Percentiles rank a stretch among this genome's conserved stretches.
These are phyloP conservation scores for Cercospora sp. DNA, from an alignment of 2,329 filamentous ascomycete genomes.

Conservation along the genomic window DNA sequence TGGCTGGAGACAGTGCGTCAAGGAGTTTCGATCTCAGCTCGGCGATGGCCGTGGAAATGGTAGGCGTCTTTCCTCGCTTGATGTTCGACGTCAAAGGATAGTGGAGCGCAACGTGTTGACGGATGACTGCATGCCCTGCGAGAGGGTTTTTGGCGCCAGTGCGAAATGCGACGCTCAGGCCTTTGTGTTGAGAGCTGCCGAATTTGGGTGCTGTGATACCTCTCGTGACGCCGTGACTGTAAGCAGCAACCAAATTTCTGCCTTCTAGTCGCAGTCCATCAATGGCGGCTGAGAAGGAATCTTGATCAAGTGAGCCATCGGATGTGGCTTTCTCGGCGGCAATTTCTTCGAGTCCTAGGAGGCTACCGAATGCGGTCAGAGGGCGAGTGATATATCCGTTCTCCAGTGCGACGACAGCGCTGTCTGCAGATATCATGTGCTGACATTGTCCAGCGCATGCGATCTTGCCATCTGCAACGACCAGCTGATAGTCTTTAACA, in stretches of 20 bases:
- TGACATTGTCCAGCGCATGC: conserved; percentile 58
- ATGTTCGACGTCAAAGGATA: conserved; percentile 55
- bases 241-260: conserved; percentile 43
- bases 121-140: conserved; percentile 43
- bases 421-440: conserved; percentile 45
- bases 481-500: conserved; percentile 44
- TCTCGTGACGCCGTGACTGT: conserved; percentile 41
- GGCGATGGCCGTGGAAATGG: conserved; percentile 57
- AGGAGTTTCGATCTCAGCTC: conserved; percentile 57
- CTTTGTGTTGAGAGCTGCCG: conserved; percentile 36
- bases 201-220: conserved; percentile 42
- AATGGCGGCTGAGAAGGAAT: conserved; percentile 58
- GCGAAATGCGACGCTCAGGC: conserved; percentile 42
- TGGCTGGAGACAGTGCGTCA: conserved; percentile 46
- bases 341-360: conserved; percentile 64
- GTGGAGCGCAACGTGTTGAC: conserved; percentile 41
- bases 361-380: conserved; percentile 62
- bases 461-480: conserved; percentile 56
- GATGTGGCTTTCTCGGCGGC: conserved; percentile 55
- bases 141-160: conserved; percentile 40
- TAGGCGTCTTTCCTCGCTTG: conserved; percentile 50
- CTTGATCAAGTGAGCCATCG: conserved; percentile 52
- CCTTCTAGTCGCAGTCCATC: conserved; percentile 46
- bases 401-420: conserved; percentile 49
- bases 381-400: conserved; percentile 63